phyloP scores from a whole-genome alignment of 2,329 filamentous ascomycete species.

The Shiraia bambusicola region DNA sequence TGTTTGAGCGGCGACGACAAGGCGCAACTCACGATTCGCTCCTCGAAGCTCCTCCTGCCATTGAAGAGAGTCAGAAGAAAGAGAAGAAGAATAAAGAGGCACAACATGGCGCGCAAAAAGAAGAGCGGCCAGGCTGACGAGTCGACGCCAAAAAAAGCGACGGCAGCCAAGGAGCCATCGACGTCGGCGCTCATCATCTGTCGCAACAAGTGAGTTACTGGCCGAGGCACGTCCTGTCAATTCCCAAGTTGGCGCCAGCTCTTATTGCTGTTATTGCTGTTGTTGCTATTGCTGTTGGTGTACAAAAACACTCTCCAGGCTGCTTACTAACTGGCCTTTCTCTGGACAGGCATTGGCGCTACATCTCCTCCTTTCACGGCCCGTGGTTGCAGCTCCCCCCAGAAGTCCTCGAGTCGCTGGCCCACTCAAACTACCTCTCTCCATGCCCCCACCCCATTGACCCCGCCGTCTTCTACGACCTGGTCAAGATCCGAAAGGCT shows the following conservation, averaged over 20 bases:
- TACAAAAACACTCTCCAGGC: slow-evolving; percentile 1
- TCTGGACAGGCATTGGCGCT: slow-evolving; percentile 71
- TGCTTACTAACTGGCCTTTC: slow-evolving; percentile 10
- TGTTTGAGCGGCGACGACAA: slow-evolving; percentile 14
- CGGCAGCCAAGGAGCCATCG: slow-evolving; percentile 15
- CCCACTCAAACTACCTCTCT: slow-evolving; percentile 76
- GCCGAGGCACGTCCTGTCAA: slow-evolving; percentile 24
- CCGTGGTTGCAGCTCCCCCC: slow-evolving; percentile 79
- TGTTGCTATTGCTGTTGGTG: too few relatives aligned
- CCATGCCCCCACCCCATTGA: slow-evolving; percentile 76
- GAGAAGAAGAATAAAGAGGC: background rate
- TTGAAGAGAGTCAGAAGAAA: too few relatives aligned
- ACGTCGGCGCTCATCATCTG: slow-evolving; percentile 43
- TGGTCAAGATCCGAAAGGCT: slow-evolving; percentile 76
- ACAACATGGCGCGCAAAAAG: slow-evolving; percentile 39
- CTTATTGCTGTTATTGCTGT: slow-evolving; percentile 8
- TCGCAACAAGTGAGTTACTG: slow-evolving; percentile 46
- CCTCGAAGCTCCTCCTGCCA: background rate
- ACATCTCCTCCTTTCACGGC: slow-evolving; percentile 81
- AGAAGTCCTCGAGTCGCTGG: slow-evolving; percentile 76
- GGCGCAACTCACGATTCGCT: slow-evolving; percentile 3
- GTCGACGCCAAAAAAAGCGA: slow-evolving; percentile 6
- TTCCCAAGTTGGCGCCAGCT: slow-evolving; percentile 2
- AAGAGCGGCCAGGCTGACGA: slow-evolving; percentile 29
- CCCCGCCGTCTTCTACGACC: slow-evolving; percentile 77